These are phyloP conservation scores for Sporothrix variecibatus DNA, from an alignment of 2,329 filamentous ascomycete genomes.

Conservation along the genomic window DNA sequence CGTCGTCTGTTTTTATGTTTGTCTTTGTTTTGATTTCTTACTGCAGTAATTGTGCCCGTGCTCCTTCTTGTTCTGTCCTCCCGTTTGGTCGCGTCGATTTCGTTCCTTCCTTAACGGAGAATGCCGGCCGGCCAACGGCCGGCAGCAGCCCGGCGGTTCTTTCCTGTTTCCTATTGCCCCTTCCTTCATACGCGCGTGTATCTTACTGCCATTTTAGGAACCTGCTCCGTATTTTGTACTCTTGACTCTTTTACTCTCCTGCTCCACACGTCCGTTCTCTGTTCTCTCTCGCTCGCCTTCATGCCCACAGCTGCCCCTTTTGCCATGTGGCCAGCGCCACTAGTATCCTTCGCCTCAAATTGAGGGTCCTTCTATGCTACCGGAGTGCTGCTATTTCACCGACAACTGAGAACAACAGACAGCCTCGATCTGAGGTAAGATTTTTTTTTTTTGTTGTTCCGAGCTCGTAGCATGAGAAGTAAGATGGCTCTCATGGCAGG, in stretches of 20 bases:
- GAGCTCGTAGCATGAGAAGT: not conserved
- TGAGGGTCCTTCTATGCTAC: not conserved
- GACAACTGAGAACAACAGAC: not conserved
- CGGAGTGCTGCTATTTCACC: not conserved
- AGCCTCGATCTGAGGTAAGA: not conserved
- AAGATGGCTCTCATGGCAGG: not conserved
- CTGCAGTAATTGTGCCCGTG: not conserved
- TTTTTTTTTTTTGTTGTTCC: not conserved
- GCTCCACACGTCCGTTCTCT: not conserved
- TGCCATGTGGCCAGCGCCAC: slow-evolving; percentile 21
- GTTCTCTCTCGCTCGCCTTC: not conserved
- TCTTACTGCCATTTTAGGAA: not conserved
- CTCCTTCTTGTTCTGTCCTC: not conserved
- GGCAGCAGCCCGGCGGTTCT: slow-evolving; percentile 11
- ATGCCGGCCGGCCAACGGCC: not conserved
- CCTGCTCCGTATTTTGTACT: not conserved
- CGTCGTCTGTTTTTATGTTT: not conserved
- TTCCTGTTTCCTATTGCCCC: not conserved
- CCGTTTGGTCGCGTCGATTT: not conserved
- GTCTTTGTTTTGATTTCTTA: not conserved
- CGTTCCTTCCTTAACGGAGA: not conserved
- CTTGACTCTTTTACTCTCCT: not conserved
- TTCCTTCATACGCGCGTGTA: not conserved
- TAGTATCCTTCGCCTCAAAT: not conserved
- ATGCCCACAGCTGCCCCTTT: not conserved